Evolutionary conservation across 2,329 filamentous ascomycete genomes (phyloP).

Genomic region (Stagonosporopsis vannaccii): DNA sequence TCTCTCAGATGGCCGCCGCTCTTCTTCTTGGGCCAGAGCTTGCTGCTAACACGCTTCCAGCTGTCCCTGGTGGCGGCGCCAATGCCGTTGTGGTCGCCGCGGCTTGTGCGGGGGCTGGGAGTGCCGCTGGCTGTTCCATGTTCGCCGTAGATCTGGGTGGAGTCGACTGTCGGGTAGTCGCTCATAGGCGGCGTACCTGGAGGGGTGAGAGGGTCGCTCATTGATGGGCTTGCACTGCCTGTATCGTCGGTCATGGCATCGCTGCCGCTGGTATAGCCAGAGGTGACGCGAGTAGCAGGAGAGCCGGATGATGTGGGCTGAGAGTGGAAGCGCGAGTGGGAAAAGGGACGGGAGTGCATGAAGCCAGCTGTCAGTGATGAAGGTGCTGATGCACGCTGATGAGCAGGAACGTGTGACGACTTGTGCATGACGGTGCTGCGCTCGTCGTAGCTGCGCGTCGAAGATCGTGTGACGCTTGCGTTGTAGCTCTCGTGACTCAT

Average conservation of each 20-base stretch:
- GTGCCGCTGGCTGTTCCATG: constrained; percentile 43
- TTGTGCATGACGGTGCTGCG: constrained; percentile 40
- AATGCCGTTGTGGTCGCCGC: constrained; percentile 48
- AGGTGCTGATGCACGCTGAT: constrained; percentile 50
- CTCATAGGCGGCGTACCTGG: constrained; percentile 77
- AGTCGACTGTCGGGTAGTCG: constrained; percentile 56
- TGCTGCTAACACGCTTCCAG: constrained; percentile 53
- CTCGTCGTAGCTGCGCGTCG: constrained; percentile 53
- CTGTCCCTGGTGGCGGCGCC: constrained; percentile 47
- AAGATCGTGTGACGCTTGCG: constrained; percentile 47
- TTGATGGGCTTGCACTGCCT: constrained; percentile 59
- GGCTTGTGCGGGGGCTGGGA: constrained; percentile 48
- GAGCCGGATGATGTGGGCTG: constrained; percentile 46
- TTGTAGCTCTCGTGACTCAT: constrained; percentile 53
- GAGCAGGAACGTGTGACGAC: constrained; percentile 40
- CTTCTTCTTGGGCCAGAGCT: constrained; percentile 52
- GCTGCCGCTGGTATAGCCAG: constrained; percentile 52
- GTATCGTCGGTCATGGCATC: constrained; percentile 68
- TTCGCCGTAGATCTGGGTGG: constrained; percentile 47
- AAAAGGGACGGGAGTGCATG: constrained; percentile 46
- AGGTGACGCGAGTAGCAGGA: constrained; percentile 36
- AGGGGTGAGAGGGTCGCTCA: constrained; percentile 73
- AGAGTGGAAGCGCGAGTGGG: constrained; percentile 48
- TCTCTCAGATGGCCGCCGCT: constrained; percentile 47
- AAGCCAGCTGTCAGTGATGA: constrained; percentile 49